These are phyloP conservation scores for Brettanomyces sp. DNA, from an alignment of 805 yeast species.

Conservation along the genomic window DNA sequence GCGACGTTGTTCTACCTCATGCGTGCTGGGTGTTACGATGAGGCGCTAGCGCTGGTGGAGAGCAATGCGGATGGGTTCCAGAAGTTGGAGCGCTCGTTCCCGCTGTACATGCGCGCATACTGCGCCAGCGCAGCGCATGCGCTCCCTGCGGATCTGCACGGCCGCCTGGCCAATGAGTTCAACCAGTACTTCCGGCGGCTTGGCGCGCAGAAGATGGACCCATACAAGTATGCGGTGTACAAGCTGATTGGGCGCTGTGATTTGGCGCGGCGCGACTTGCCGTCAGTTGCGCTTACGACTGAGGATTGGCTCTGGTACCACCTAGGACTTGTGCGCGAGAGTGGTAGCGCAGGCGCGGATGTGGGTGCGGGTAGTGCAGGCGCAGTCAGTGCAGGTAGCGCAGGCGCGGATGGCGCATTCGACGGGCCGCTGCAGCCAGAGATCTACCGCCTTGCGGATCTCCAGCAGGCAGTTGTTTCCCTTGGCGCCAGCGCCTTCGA, in stretches of 20 bases:
- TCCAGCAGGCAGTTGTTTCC: conserved; percentile 61
- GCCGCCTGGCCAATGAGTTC: conserved; percentile 69
- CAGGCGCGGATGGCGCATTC: neutral
- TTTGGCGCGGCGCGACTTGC: conserved; percentile 53
- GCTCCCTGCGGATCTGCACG: conserved; percentile 58
- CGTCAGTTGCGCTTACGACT: conserved; percentile 62
- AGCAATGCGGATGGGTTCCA: conserved; percentile 65
- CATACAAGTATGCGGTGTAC: conserved; percentile 82
- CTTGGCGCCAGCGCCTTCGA: conserved; percentile 70
- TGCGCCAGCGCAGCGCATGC: conserved; percentile 43
- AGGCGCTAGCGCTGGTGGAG: conserved; percentile 62
- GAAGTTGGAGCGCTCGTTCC: conserved; percentile 78
- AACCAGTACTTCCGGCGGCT: conserved; percentile 65
- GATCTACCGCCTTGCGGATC: conserved; percentile 59
- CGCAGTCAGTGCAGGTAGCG: too few relatives aligned
- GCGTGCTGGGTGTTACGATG: conserved; percentile 74
- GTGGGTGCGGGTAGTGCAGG: conserved; percentile 20
- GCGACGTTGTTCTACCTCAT: conserved; percentile 77
- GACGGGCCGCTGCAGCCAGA: conserved; percentile 46
- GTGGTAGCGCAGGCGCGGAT: conserved; percentile 12
- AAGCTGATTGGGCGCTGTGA: conserved; percentile 90
- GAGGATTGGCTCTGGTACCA: conserved; percentile 99
- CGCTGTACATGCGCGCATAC: conserved; percentile 67
- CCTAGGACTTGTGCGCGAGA: conserved; percentile 60
- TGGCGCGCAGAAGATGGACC: conserved; percentile 62